Base-by-base conservation (phyloP, 768 basidiomycete species). In the Lactifluus subvellereus region DNA sequence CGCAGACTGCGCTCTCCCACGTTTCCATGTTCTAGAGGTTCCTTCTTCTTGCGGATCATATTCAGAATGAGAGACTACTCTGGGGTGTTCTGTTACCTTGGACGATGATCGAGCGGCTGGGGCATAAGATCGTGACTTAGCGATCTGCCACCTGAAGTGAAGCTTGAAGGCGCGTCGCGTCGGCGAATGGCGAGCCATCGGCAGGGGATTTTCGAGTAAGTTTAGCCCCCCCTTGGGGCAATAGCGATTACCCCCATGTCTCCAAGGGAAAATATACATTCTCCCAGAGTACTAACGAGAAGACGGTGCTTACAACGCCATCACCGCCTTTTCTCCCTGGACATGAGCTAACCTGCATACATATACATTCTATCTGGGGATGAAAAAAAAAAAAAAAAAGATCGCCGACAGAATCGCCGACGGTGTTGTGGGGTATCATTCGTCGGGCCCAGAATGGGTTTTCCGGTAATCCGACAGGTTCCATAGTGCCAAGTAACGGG, bases 61-160 rank as follows among this genome's bases (percentile, higher is more conserved):
- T 47, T 47, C 49, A 37, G 47, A 35, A 35, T 58, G 57, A 49
- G 49, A 10, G 47, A 6, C 47, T 20, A 27, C 47, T 27, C 38
- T 32, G 11, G 27, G 49, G 30, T n/a, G 38, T 4, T 14, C 16
- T 50, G n/a, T 59, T 51, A 2, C 57, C 57, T 59, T 18, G 38
- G 57, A 32, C 32, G 58, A 42, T 52, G 58, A 59, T 52, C 50
- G 50, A 20, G 30, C 22, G 27, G 30, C 30, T 30, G 3, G 49
- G 30, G 3, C 50, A 49, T 42, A 59, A 59, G 50, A 59, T 59
- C 58, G 58, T 14, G 58, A 52, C 58, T 59, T 42, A 45, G 54
- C 38, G 40, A 56, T 45, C 27, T 18, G 13, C 38, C 22, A 40
- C 18, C 14, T 43, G 42, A 43, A 16, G 14, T 43, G 42, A 43